A percentile compares a stretch with the other conserved stretches of the same genome.
phyloP scores from a whole-genome alignment of 805 yeast species.

The Alloascoidea hylecoeti region DNA sequence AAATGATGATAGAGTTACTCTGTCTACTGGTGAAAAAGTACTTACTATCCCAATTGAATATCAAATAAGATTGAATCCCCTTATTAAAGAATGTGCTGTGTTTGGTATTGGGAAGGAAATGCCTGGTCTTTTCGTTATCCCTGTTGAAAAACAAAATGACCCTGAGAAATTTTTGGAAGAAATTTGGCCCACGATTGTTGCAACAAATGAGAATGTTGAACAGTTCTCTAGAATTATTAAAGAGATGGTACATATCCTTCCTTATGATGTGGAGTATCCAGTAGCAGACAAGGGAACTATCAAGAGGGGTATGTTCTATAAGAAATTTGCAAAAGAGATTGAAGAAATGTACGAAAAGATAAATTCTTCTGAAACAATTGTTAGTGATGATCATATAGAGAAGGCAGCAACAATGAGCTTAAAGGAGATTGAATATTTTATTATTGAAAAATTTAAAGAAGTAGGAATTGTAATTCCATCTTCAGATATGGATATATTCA shows the following conservation, averaged over 20 bases:
- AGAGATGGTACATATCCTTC: constrained; percentile 5
- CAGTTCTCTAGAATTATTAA: constrained; percentile 5
- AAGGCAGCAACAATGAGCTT: constrained; percentile 3
- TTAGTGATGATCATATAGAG: constrained; percentile 4
- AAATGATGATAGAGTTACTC: constrained; percentile 6
- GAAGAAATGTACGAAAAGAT: constrained; percentile 4
- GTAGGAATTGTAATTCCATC: constrained; percentile 4
- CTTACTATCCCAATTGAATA: constrained; percentile 7
- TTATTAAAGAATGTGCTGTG: constrained; percentile 7
- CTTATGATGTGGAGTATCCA: constrained; percentile 6
- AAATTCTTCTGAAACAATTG: no score
- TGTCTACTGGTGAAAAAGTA: constrained; percentile 8
- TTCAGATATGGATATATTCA: constrained; percentile 5
- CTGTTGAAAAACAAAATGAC: neutral
- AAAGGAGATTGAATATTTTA: constrained; percentile 3
- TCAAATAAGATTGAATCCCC: constrained; percentile 5
- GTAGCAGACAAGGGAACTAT: constrained; percentile 8
- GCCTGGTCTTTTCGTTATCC: constrained; percentile 6
- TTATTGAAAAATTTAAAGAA: constrained; percentile 3
- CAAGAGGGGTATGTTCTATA: constrained; percentile 8
- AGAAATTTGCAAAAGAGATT: constrained; percentile 6
- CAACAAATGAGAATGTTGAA: no score
- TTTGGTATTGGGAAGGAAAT: constrained; percentile 6
- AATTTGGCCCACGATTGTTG: constrained; percentile 6
- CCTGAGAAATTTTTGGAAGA: constrained; percentile 5